A percentile compares a stretch with the other conserved stretches of the same genome.
These are phyloP conservation scores for Magnaporthales sp. DNA, from an alignment of 2,329 filamentous ascomycete genomes.

Conservation along the genomic window DNA sequence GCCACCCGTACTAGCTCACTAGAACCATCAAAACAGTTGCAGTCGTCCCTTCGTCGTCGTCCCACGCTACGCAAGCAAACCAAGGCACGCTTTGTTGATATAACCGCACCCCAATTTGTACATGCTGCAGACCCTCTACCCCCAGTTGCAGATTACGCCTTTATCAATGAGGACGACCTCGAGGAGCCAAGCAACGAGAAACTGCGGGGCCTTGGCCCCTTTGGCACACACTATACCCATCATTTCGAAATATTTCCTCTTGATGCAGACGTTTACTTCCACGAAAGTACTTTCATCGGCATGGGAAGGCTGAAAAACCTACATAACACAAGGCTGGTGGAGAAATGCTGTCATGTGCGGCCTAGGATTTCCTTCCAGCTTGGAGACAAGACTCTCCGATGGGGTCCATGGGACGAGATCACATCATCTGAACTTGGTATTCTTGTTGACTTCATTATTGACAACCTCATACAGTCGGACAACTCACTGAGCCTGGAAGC, in stretches of 20 bases:
- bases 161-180: slow-evolving; percentile 13
- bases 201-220: slow-evolving; percentile 47
- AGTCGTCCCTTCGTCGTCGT: slow-evolving; percentile 8
- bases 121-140: slow-evolving; percentile 45
- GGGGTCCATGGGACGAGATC: slow-evolving; percentile 48
- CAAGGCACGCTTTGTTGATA: slow-evolving; percentile 35
- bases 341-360: slow-evolving; percentile 20
- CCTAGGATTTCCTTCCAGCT: slow-evolving; percentile 32
- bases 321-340: slow-evolving; percentile 19
- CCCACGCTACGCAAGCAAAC: slow-evolving; percentile 33
- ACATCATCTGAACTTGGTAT: slow-evolving; percentile 54
- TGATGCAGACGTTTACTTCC: slow-evolving; percentile 47
- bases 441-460: slow-evolving; percentile 48
- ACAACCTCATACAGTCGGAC: slow-evolving; percentile 21
- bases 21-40: background rate
- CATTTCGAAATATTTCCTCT: slow-evolving; percentile 57
- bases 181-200: slow-evolving; percentile 21
- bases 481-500: background rate
- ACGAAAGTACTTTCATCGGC: slow-evolving; percentile 50
- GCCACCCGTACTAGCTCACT: background rate
- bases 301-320: slow-evolving; percentile 37
- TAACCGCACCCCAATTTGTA: slow-evolving; percentile 41
- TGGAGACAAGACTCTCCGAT: slow-evolving; percentile 39
- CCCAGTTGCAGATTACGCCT: slow-evolving; percentile 11
- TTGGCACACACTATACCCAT: slow-evolving; percentile 51